Conservation (phyloP, 2,329 filamentous ascomycete genomes). For the Colletotrichum coccodes region DNA sequence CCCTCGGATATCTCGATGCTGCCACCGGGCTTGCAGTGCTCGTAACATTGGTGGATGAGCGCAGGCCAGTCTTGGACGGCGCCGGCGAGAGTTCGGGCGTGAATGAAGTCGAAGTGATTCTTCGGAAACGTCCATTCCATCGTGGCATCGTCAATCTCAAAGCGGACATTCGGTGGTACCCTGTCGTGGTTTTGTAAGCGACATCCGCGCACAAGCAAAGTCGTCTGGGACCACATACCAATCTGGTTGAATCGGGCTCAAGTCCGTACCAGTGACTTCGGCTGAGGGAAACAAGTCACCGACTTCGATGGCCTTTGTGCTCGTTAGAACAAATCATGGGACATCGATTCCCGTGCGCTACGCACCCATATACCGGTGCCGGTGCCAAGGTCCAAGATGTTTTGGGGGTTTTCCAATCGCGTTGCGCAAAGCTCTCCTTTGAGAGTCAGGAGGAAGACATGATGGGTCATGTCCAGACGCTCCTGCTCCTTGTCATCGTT, state of each 20-base stretch:
- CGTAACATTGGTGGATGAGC: slow-evolving; percentile 35
- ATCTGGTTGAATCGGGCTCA: slow-evolving; percentile 38
- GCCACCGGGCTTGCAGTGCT: slow-evolving; percentile 53
- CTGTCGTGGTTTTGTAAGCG: not conserved
- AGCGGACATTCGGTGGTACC: slow-evolving; percentile 38
- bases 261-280: slow-evolving; percentile 39
- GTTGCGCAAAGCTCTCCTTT: slow-evolving; percentile 47
- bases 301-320: slow-evolving; percentile 66
- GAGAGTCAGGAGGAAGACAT: slow-evolving; percentile 46
- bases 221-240: slow-evolving; percentile 25
- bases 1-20: slow-evolving; percentile 55
- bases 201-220: not conserved
- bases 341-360: slow-evolving; percentile 42
- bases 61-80: slow-evolving; percentile 42
- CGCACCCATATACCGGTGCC: slow-evolving; percentile 64
- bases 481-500: slow-evolving; percentile 56
- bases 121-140: slow-evolving; percentile 37
- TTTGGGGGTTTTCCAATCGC: slow-evolving; percentile 49
- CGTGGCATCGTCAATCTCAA: slow-evolving; percentile 41
- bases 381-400: slow-evolving; percentile 54
- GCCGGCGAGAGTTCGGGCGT: slow-evolving; percentile 43
- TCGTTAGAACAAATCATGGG: slow-evolving; percentile 19
- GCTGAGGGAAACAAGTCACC: slow-evolving; percentile 69
- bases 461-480: slow-evolving; percentile 51
- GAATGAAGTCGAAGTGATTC: slow-evolving; percentile 47